Evolutionary conservation across 192 early-diverging fungal species (phyloP).

Genomic region (Backusella circina): DNA sequence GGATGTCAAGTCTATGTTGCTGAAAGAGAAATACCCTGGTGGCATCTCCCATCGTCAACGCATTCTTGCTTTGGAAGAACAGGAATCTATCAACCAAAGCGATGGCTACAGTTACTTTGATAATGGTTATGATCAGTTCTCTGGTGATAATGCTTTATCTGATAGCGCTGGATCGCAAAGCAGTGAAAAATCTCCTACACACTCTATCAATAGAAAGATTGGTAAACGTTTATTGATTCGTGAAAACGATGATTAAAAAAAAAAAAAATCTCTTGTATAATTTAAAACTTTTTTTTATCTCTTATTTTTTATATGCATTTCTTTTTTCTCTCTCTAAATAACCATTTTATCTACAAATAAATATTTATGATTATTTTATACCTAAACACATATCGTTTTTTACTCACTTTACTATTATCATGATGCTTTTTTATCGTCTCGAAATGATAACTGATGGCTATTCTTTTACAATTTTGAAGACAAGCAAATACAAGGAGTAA

Average conservation of each 20-base stretch:
- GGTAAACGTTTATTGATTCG: slow-evolving; percentile 27
- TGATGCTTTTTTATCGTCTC: background rate
- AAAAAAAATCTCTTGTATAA: background rate
- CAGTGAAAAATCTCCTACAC: background rate
- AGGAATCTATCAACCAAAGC: slow-evolving; percentile 3
- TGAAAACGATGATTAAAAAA: slow-evolving; percentile 11
- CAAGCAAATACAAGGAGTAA: no score
- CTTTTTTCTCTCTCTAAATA: background rate
- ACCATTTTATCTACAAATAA: background rate
- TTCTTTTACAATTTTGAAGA: no score
- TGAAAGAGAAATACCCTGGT: slow-evolving; percentile 34
- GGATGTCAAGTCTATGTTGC: slow-evolving; percentile 34
- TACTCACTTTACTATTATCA: no score
- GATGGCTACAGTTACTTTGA: slow-evolving; percentile 47
- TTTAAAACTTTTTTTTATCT: background rate
- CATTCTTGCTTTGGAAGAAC: slow-evolving; percentile 27
- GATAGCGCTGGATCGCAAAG: slow-evolving; percentile 8
- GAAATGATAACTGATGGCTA: background rate
- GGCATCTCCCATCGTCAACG: slow-evolving; percentile 28
- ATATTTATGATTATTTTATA: background rate
- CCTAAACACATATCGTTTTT: background rate
- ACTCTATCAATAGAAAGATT: slow-evolving; percentile 9
- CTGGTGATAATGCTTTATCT: slow-evolving; percentile 10
- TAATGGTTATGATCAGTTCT: slow-evolving; percentile 19
- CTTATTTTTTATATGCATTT: background rate